A percentile compares a stretch with the other conserved stretches of the same genome.
Conservation (phyloP, 192 early-diverging fungal genomes). For the Backusella psychrophila region DNA sequence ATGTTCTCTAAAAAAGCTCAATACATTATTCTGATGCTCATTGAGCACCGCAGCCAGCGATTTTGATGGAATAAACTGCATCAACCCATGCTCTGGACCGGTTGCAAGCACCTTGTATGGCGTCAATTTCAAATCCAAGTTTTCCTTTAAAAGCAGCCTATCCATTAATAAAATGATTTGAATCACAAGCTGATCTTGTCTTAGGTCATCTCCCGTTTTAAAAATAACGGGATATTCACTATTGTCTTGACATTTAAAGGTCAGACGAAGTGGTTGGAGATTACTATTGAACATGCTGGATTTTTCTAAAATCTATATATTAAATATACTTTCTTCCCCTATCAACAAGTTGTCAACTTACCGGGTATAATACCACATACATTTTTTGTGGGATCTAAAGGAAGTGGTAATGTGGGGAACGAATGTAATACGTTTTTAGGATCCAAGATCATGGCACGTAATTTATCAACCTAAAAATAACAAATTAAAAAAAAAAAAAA, state of each 20-base stretch:
- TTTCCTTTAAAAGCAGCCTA: conserved; percentile 90
- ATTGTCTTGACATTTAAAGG: conserved; percentile 83
- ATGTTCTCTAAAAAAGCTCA: conserved; percentile 73
- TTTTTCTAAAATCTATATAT: conserved; percentile 52
- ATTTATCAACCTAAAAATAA: conserved; percentile 67
- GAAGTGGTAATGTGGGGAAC: conserved; percentile 84
- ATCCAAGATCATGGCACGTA: conserved; percentile 76
- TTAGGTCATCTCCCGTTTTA: conserved; percentile 94
- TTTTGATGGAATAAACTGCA: conserved; percentile 91
- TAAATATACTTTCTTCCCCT: not conserved
- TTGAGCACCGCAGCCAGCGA: conserved; percentile 87
- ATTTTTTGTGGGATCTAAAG: conserved; percentile 86
- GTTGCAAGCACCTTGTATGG: conserved; percentile 97
- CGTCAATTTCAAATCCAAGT: conserved; percentile 88
- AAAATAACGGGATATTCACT: conserved; percentile 93
- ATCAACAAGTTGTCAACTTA: conserved; percentile 12
- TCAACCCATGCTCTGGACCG: conserved; percentile 90
- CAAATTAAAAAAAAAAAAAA: not conserved
- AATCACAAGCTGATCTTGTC: conserved; percentile 91
- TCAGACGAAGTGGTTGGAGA: conserved; percentile 83
- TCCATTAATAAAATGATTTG: conserved; percentile 99
- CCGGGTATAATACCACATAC: conserved; percentile 87
- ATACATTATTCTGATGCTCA: conserved; percentile 82
- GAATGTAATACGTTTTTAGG: conserved; percentile 77
- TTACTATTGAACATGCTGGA: conserved; percentile 90